Evolutionary conservation across 495 filamentous ascomycete genomes (phyloP), one percentile per base, ranked within the genome.

Genomic region (Neurospora sp.): DNA sequence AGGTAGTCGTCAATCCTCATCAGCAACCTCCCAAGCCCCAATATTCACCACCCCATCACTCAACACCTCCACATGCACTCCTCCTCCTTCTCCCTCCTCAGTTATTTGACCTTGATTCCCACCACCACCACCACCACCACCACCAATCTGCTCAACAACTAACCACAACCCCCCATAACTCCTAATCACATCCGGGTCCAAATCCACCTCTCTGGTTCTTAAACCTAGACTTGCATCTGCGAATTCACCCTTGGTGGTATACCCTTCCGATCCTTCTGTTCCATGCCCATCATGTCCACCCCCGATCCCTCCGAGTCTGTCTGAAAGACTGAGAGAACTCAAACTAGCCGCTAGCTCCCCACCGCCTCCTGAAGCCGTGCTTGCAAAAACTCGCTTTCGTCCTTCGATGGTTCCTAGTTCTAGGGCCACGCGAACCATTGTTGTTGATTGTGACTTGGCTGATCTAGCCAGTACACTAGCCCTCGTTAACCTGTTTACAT

Each of bases 91-190:
- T 74, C 44, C 41, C 70, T 59, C 41, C 84, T 80, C 70, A 53
- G 4, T 61, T 44, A 7, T 73, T 71, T n/a, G 41, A 18, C 41
- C 41, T 3, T 44, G 41, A 12, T 6, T 6, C 6, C 27, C 42
- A 59, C 71, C 71, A 72, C 44, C 72, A 41, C 78, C 75, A 18
- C n/a, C 40, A 22, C 70, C 53, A 35, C 70, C 72, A 41, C 78
- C 75, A 18, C 89, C 91, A 69, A 91, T 84, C 72, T 92, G 85
- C 79, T 97, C 93, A 72, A 97, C 82, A 16, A 97, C 91, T 72
- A 97, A 81, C 91, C 91, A 93, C 20, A 94, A 79, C 22, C 89
- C 88, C n/a, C 84, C 84, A 14, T 74, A 75, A 3, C 75, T 74
- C 48, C 84, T 79, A 69, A 84, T 81, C 27, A 81, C 81, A 38